phyloP scores from a whole-genome alignment of 176 grass and related monocot species.

The Aegilops umbellulata region DNA sequence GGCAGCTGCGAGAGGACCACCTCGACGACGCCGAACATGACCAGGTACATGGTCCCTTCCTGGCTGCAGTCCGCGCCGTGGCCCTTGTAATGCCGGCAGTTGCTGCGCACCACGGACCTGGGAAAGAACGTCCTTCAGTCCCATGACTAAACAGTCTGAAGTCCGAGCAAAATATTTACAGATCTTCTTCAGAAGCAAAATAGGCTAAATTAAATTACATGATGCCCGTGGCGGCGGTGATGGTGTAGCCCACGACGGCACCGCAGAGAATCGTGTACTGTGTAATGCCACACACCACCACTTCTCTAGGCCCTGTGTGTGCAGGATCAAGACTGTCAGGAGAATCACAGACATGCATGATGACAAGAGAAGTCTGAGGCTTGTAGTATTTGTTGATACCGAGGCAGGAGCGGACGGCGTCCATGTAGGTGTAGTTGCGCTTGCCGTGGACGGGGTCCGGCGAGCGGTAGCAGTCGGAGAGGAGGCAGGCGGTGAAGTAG shows the following conservation, averaged over 20 bases:
- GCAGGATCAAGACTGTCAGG: not conserved
- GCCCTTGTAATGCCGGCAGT: conserved; percentile 65
- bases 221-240: conserved; percentile 91
- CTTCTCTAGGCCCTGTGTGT: conserved; percentile 48
- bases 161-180: not conserved
- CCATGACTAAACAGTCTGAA: not conserved
- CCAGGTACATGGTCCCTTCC: conserved; percentile 87
- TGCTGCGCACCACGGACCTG: conserved; percentile 67
- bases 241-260: conserved; percentile 84
- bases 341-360: not conserved
- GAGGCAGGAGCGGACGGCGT: conserved; percentile 81
- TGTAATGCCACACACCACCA: conserved; percentile 58
- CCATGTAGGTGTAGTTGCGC: conserved; percentile 92
- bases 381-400: conserved; percentile 42
- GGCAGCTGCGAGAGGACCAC: conserved; percentile 76
- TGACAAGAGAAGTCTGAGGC: not conserved
- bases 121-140: not conserved
- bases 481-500: conserved; percentile 79
- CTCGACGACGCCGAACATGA: conserved; percentile 70
- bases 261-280: conserved; percentile 83
- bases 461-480: conserved; percentile 83
- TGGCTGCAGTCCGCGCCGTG: conserved; percentile 51
- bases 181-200: not conserved
- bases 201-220: conserved; percentile 31
- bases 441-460: conserved; percentile 88